Conservation (phyloP, 768 basidiomycete species). For the Boletus reticulatus region DNA sequence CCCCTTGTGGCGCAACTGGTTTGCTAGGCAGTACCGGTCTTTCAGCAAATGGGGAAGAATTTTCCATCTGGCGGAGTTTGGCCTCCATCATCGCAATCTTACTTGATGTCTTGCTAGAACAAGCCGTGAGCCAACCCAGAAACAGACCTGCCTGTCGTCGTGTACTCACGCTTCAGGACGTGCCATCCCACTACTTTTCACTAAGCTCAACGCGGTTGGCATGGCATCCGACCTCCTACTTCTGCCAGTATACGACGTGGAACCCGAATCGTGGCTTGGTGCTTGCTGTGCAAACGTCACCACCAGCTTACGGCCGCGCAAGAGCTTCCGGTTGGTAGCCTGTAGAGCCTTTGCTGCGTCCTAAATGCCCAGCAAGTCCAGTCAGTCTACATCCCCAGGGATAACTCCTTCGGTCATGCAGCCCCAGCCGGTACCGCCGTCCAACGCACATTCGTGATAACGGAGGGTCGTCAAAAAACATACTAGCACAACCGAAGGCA, state of each 20-base stretch:
- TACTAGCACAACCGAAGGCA: slow-evolving; percentile 18
- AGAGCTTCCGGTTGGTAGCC: slow-evolving; percentile 70
- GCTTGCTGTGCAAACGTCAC: slow-evolving; percentile 95
- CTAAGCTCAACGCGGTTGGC: slow-evolving; percentile 84
- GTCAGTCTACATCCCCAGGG: slow-evolving; percentile 17
- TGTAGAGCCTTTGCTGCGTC: slow-evolving; percentile 80
- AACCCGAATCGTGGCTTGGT: slow-evolving; percentile 36
- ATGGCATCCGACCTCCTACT: slow-evolving; percentile 55
- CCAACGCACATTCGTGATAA: slow-evolving; percentile 19
- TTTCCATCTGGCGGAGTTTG: slow-evolving; percentile 80
- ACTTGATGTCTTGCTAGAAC: slow-evolving; percentile 58
- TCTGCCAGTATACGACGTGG: slow-evolving; percentile 32
- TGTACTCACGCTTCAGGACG: slow-evolving; percentile 47
- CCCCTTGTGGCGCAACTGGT: slow-evolving; percentile 7
- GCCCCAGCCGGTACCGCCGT: slow-evolving; percentile 13
- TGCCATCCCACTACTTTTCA: slow-evolving; percentile 65
- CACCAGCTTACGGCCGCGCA: slow-evolving; percentile 84
- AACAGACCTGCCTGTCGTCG: neutral
- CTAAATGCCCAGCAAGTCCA: slow-evolving; percentile 42
- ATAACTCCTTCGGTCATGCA: slow-evolving; percentile 22
- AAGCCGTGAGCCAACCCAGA: slow-evolving; percentile 6
- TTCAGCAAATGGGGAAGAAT: slow-evolving; percentile 20
- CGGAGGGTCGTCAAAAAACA: slow-evolving; percentile 26
- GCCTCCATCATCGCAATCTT: slow-evolving; percentile 98
- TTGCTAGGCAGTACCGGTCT: slow-evolving; percentile 22